These are phyloP conservation scores for Lithospermum erythrorhizon DNA, from an alignment of 257 asterid species.

Conservation along the genomic window DNA sequence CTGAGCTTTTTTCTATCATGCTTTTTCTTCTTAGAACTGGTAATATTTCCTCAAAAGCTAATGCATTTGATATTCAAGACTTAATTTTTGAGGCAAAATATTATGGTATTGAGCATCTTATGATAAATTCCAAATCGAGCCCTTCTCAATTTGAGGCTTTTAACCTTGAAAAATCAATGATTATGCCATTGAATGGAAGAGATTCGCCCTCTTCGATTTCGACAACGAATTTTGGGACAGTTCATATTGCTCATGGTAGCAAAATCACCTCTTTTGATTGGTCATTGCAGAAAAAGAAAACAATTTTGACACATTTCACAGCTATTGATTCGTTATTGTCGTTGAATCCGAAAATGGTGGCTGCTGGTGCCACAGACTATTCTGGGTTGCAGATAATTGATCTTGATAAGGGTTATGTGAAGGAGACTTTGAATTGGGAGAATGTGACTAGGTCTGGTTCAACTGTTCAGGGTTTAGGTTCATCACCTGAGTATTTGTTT, in stretches of 20 bases:
- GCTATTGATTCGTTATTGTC: slow-evolving; percentile 76
- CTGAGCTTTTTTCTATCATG: slow-evolving; percentile 63
- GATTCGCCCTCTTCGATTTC: slow-evolving; percentile 74
- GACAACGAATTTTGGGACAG: slow-evolving; percentile 56
- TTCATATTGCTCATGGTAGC: slow-evolving; percentile 87
- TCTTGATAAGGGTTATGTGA: slow-evolving; percentile 49
- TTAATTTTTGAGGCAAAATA: slow-evolving; percentile 63
- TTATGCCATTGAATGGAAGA: slow-evolving; percentile 60
- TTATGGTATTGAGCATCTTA: slow-evolving; percentile 64
- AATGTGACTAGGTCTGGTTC: slow-evolving; percentile 83
- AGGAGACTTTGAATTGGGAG: slow-evolving; percentile 71
- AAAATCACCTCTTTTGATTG: slow-evolving; percentile 87
- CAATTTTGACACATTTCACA: slow-evolving; percentile 69
- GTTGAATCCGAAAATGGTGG: slow-evolving; percentile 46
- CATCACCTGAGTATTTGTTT: slow-evolving; percentile 52
- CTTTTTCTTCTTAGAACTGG: slow-evolving; percentile 86
- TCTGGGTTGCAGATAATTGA: slow-evolving; percentile 83
- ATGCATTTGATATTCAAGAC: slow-evolving; percentile 59
- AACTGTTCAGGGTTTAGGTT: slow-evolving; percentile 76
- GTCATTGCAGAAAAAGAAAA: slow-evolving; percentile 69
- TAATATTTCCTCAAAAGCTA: slow-evolving; percentile 76
- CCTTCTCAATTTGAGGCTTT: slow-evolving; percentile 79
- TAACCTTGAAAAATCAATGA: slow-evolving; percentile 50
- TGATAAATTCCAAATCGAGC: slow-evolving; percentile 51
- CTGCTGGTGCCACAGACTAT: slow-evolving; percentile 90